Evolutionary conservation across 2,329 filamentous ascomycete genomes (phyloP), one percentile per base, ranked within the genome.

Genomic region (Colletotrichum abscissum): DNA sequence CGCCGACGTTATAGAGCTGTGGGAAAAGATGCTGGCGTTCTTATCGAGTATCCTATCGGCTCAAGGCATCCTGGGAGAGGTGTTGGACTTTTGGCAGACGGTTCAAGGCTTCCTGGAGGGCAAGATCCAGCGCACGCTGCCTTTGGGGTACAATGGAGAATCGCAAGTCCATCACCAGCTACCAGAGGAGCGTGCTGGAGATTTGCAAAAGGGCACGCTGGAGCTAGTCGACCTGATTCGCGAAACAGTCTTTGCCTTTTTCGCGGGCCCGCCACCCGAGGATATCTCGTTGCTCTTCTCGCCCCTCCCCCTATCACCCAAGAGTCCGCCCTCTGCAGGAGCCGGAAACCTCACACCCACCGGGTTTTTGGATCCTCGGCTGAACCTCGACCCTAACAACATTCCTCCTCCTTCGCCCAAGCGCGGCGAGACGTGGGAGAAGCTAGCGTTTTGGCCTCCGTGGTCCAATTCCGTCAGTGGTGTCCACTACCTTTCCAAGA

Each of bases 381-480:
- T 97, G 82, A 93, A 92, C 68, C 91, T 98, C 73, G 95, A 98
- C 79, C 87, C 91, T 0, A 93, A 90, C 79, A 95, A 94, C 75
- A 86, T 94, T 2, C 95, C 95, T 1, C 91, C 92, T 12, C 92
- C 92, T 1, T 94, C 93, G 0, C 94, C 95, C 0, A 94, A 89
- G 77, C 90, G 90, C 57, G 96, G 95, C 6, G 95, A 98, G 77
- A 86, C 92, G 0, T 98, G 95, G 95, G 97, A 98, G 79, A 93
- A 96, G 84, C 91, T 97, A 81, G 96, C 95, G 0, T 99, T 98
- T 82, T 98, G 96, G 95, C 95, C 96, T 4, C 97, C 96, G 0
- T 93, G 94, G 84, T 94, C 95, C 2, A 98, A 98, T 79, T 95
- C 95, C 0, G 86, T 98, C 28, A 97, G 95, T 72, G 96, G 94